Evolutionary conservation across 1,284 basidiomycete genomes (phyloP).

Genomic region (Fomitopsis schrenkii): DNA sequence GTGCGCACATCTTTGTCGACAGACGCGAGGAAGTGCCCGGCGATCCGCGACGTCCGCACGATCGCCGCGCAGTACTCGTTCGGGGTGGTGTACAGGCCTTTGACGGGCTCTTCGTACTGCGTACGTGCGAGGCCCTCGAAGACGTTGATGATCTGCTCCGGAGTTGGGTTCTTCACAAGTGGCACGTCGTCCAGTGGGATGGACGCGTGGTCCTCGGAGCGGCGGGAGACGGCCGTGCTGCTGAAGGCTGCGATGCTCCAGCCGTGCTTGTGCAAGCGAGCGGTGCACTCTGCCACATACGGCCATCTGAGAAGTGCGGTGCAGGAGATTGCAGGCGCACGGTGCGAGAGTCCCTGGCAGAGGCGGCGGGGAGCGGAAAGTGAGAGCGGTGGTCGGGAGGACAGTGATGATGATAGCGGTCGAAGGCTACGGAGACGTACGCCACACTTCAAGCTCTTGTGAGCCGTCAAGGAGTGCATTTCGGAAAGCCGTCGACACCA

Average conservation of each 20-base stretch:
- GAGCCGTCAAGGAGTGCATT: too few relatives aligned
- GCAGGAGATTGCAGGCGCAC: neutral
- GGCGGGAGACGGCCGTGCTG: neutral
- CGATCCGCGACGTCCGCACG: neutral
- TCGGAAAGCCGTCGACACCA: too few relatives aligned
- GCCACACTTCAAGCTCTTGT: too few relatives aligned
- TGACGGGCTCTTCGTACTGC: neutral
- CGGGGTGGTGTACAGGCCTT: neutral
- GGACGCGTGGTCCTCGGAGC: neutral
- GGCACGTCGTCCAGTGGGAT: neutral
- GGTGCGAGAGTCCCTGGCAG: too few relatives aligned
- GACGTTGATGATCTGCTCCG: neutral
- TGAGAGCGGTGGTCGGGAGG: too few relatives aligned
- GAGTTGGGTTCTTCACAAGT: neutral
- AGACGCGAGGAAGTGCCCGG: neutral
- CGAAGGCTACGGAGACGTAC: too few relatives aligned
- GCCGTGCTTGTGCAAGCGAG: neutral
- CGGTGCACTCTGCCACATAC: neutral
- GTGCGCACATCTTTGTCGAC: neutral
- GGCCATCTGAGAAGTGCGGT: neutral
- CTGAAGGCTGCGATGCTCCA: neutral
- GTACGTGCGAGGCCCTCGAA: neutral
- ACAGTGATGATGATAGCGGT: too few relatives aligned
- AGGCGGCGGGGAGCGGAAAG: too few relatives aligned
- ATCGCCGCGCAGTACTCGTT: neutral